Percentiles rank a stretch among this genome's conserved stretches.
phyloP scores from a whole-genome alignment of 2,329 filamentous ascomycete species.

The Alternaria brassicae region DNA sequence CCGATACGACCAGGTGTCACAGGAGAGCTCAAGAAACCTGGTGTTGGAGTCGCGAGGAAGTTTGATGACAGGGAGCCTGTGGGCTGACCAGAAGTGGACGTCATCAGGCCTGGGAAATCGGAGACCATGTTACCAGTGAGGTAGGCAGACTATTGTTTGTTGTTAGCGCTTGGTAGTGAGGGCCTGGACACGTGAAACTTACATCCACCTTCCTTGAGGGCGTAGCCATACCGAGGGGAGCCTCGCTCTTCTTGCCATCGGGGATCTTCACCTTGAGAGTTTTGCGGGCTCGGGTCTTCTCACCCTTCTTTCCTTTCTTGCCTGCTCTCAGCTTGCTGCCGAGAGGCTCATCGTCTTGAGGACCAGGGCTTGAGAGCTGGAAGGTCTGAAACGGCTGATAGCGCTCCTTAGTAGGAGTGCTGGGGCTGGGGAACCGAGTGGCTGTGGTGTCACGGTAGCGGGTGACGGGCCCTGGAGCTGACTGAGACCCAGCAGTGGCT shows the following conservation, averaged over 20 bases:
- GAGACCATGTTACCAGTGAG: background rate
- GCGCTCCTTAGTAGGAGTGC: background rate
- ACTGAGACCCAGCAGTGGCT: background rate
- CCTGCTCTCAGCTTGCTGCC: background rate
- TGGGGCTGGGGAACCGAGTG: background rate
- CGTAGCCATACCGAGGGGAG: slow-evolving; percentile 9
- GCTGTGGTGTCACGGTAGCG: background rate
- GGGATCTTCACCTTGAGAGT: slow-evolving; percentile 21
- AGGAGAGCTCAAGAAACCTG: background rate
- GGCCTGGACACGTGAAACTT: background rate
- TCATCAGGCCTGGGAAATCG: background rate
- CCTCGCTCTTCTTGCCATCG: background rate
- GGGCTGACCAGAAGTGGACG: background rate
- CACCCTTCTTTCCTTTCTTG: background rate
- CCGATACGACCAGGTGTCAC: slow-evolving; percentile 24
- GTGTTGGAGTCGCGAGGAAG: background rate
- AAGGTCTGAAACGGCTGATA: background rate
- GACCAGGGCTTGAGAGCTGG: background rate
- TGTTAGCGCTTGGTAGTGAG: background rate
- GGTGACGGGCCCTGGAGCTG: background rate
- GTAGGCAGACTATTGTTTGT: background rate
- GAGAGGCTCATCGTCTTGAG: background rate
- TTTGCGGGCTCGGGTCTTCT: slow-evolving; percentile 14
- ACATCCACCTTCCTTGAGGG: slow-evolving; percentile 14
- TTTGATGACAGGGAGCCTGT: background rate